phyloP scores from a whole-genome alignment of 1,284 basidiomycete species.

The Kwoniella shivajii region DNA sequence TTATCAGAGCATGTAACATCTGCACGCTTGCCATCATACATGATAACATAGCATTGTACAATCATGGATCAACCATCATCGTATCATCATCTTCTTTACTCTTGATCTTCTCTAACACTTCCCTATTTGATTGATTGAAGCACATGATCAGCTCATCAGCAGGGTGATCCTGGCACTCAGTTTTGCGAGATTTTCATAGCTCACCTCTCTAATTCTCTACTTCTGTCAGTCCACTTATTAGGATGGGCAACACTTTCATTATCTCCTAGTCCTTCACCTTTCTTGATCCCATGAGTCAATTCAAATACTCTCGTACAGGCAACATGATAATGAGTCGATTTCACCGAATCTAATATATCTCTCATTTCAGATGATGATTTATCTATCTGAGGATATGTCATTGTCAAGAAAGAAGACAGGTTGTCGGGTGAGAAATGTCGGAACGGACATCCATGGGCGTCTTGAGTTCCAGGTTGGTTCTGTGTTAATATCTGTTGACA shows the following conservation, averaged over 20 bases:
- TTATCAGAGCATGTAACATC: too few relatives aligned
- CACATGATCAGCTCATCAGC: background rate
- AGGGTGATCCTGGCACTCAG: background rate
- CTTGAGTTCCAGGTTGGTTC: slow-evolving; percentile 71
- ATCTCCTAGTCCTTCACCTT: slow-evolving; percentile 83
- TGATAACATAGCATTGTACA: background rate
- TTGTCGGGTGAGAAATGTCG: slow-evolving; percentile 86
- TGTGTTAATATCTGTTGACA: slow-evolving; percentile 86
- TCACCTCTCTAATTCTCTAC: slow-evolving; percentile 55
- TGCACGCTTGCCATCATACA: background rate
- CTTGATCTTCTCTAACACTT: slow-evolving; percentile 30
- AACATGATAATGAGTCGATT: slow-evolving; percentile 84
- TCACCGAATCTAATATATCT: slow-evolving; percentile 85
- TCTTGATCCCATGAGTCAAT: slow-evolving; percentile 87
- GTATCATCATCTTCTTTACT: slow-evolving; percentile 30
- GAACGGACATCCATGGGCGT: slow-evolving; percentile 93
- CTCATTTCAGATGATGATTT: slow-evolving; percentile 72
- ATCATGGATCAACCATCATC: slow-evolving; percentile 17
- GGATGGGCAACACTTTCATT: slow-evolving; percentile 94
- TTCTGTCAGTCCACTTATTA: slow-evolving; percentile 70
- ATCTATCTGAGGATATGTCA: slow-evolving; percentile 63
- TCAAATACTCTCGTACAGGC: slow-evolving; percentile 98
- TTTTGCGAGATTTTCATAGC: too few relatives aligned
- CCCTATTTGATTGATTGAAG: slow-evolving; percentile 15
- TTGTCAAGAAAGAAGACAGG: slow-evolving; percentile 73